Percentiles rank a stretch among this genome's conserved stretches.
Evolutionary conservation across 345 rosid species (phyloP).

Genomic region (Gynandropsis gynandra): DNA sequence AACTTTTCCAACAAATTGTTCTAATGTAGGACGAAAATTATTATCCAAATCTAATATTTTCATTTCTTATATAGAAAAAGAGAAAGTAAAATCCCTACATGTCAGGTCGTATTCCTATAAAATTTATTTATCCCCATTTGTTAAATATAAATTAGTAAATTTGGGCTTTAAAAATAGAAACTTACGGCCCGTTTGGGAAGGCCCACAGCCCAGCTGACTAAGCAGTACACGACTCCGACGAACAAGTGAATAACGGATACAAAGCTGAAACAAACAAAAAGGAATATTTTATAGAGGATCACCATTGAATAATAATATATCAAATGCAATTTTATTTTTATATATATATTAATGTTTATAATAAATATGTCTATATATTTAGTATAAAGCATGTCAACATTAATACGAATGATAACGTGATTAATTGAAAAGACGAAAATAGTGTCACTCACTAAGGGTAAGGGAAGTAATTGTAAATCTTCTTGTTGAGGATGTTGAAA

Average conservation of each 20-base stretch:
- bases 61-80: too few species aligned
- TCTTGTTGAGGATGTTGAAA: conserved; percentile 96
- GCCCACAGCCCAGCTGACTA: conserved; percentile 88
- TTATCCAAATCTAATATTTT: too few species aligned
- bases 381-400: too few species aligned
- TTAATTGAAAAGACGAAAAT: not conserved
- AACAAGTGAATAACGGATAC: conserved; percentile 88
- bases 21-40: too few species aligned
- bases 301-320: not conserved
- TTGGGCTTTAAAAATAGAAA: conserved; percentile 13
- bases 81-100: too few species aligned
- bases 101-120: too few species aligned
- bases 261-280: conserved; percentile 42
- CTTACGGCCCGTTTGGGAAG: conserved; percentile 97
- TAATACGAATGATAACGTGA: not conserved
- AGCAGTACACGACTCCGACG: conserved; percentile 90
- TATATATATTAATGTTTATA: too few species aligned
- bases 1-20: too few species aligned
- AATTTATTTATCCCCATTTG: too few species aligned
- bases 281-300: not conserved
- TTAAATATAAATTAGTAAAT: too few species aligned
- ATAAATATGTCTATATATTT: too few species aligned
- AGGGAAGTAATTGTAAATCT: conserved; percentile 95
- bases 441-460: conserved; percentile 74
- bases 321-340: too few species aligned